These are phyloP conservation scores for Tetrastigma voinierianum DNA, from an alignment of 164 flowering plant species.

Conservation along the genomic window DNA sequence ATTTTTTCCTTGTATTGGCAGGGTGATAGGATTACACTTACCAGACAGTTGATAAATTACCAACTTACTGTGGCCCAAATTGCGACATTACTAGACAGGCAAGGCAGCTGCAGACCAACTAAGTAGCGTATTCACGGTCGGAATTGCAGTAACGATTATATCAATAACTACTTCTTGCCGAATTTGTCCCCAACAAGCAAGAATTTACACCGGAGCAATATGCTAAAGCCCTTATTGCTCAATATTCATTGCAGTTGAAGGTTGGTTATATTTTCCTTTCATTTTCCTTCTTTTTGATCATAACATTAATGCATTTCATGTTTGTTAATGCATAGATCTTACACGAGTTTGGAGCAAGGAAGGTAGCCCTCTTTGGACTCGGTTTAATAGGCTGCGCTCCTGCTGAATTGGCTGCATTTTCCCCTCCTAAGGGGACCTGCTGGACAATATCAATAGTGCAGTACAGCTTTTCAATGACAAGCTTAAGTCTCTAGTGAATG, in stretches of 20 bases:
- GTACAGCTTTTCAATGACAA: slow-evolving; percentile 14
- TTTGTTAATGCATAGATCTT: slow-evolving; percentile 14
- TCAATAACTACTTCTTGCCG: slow-evolving; percentile 24
- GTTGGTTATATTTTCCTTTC: no score
- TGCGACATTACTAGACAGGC: no score
- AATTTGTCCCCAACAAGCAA: slow-evolving; percentile 8
- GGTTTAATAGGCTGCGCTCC: slow-evolving; percentile 20
- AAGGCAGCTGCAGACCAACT: no score
- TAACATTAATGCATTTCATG: no score
- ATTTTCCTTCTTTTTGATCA: no score
- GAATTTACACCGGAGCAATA: slow-evolving; percentile 14
- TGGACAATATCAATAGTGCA: neutral
- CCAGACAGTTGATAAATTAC: no score
- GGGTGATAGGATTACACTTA: no score
- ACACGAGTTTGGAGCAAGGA: slow-evolving; percentile 31
- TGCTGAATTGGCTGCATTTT: no score
- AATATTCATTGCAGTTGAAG: slow-evolving; percentile 13
- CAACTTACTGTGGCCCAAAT: no score
- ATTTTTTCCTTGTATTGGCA: no score
- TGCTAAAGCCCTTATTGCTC: slow-evolving; percentile 10
- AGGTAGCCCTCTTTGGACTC: slow-evolving; percentile 22
- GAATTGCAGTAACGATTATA: slow-evolving; percentile 24
- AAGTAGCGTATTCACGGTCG: neutral
- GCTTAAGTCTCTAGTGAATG: slow-evolving; percentile 29
- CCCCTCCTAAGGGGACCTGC: no score